Percentiles rank a stretch among this genome's conserved stretches.
Evolutionary conservation across 2,329 filamentous ascomycete species (phyloP).

Genomic region (Mollisiaceae sp.): DNA sequence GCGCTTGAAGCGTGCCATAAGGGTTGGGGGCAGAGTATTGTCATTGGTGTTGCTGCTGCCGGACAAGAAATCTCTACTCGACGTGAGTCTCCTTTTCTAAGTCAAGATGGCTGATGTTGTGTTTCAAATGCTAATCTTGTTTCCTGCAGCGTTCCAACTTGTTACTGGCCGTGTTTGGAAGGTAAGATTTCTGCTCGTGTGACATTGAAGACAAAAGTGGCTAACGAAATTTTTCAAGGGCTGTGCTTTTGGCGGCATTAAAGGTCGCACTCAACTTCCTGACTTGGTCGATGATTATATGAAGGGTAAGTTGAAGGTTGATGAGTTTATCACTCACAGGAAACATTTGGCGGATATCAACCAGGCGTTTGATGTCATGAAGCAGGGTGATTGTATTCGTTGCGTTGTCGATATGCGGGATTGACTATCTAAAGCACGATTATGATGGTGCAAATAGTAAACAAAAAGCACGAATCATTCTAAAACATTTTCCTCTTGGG

Average conservation of each 20-base stretch:
- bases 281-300: slow-evolving; percentile 89
- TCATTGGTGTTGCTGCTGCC: slow-evolving; percentile 96
- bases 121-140: slow-evolving; percentile 21
- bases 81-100: slow-evolving; percentile 65
- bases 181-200: slow-evolving; percentile 32
- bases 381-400: slow-evolving; percentile 94
- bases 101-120: background rate
- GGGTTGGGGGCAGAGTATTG: slow-evolving; percentile 97
- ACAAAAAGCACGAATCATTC: background rate
- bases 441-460: slow-evolving; percentile 5
- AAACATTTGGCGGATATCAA: slow-evolving; percentile 86
- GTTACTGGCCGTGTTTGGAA: slow-evolving; percentile 98
- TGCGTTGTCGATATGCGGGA: slow-evolving; percentile 76
- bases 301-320: slow-evolving; percentile 89
- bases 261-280: slow-evolving; percentile 91
- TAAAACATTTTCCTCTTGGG: background rate
- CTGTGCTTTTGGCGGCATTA: slow-evolving; percentile 97
- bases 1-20: slow-evolving; percentile 98
- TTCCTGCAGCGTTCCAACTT: slow-evolving; percentile 83
- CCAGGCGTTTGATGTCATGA: slow-evolving; percentile 90
- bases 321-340: slow-evolving; percentile 98
- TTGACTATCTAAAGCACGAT: background rate
- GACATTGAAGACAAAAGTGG: background rate
- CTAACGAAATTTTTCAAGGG: slow-evolving; percentile 50
- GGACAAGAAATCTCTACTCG: slow-evolving; percentile 94